phyloP scores from a whole-genome alignment of 495 filamentous ascomycete species.

The Penicillium parvum region DNA sequence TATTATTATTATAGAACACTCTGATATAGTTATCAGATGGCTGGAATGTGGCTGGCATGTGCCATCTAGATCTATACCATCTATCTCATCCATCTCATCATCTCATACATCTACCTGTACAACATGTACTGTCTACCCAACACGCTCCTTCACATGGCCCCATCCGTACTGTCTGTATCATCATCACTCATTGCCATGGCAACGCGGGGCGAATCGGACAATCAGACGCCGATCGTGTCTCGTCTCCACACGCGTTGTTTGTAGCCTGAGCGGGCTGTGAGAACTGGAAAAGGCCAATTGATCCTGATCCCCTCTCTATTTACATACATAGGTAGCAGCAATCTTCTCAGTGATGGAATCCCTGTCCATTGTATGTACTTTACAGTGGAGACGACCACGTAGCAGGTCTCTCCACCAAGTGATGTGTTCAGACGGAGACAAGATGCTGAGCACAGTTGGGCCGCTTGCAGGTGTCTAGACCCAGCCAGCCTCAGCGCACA shows the following conservation, averaged over 20 bases:
- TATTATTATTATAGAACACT: neutral
- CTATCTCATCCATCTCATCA: no score
- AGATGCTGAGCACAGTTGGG: neutral
- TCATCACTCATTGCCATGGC: slow-evolving; percentile 8
- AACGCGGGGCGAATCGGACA: slow-evolving; percentile 11
- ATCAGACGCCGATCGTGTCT: slow-evolving; percentile 11
- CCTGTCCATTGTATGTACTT: no score
- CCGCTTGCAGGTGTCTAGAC: slow-evolving; percentile 20
- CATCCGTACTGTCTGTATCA: slow-evolving; percentile 9
- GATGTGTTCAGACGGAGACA: neutral
- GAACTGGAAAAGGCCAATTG: no score
- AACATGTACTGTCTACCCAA: no score
- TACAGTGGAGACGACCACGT: no score
- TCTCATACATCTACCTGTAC: no score
- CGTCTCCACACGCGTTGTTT: no score
- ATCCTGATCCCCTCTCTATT: no score
- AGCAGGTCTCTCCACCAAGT: slow-evolving; percentile 1
- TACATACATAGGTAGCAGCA: no score
- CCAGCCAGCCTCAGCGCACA: neutral
- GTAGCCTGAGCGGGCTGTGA: no score
- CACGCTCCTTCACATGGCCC: slow-evolving; percentile 11
- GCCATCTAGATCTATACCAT: neutral
- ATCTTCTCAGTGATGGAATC: no score
- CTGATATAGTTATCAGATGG: neutral
- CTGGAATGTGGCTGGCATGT: slow-evolving; percentile 4